Base-by-base conservation (phyloP, 2,329 filamentous ascomycete genomes). In the Diaporthe destruens region DNA sequence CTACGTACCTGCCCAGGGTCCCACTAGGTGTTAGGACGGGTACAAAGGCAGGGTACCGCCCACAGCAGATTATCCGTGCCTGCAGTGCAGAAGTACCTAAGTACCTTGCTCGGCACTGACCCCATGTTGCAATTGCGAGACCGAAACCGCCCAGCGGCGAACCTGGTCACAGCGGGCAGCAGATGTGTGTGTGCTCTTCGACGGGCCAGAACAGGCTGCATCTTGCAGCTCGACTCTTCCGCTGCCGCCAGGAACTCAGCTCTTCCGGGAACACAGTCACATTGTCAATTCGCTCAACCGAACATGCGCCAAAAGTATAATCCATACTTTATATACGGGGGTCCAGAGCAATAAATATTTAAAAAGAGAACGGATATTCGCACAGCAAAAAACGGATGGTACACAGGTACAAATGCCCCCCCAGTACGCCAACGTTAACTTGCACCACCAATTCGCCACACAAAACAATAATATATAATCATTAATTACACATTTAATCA, bases 81-180 rank as follows among this genome's bases (percentile, higher is more conserved):
- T 18, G 39, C 39, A 42, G 39, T 42, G 39, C 39, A 14, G 16
- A 12, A 20, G 29, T 29, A 29, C 29, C 29, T 29, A 29, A 5
- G 29, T 29, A 29, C 29, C 29, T 29, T 14, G 32, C 56, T 44
- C 39, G 42, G 59, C 59, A 49, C 61, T 51, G 61, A 65, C 61
- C 61, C 51, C 61, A 65, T 42, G 44, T 65, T 34, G 59, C 59
- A 65, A n/a, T 42, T 65, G 42, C 25, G 29, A 65, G 59, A 49
- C 42, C 59, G 42, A 65, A 6, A 25, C 44, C 8, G 23, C 23
- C 42, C 57, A 34, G 49, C 39, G 42, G 42, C 23, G 57, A 65
- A 65, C 59, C 18, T 63, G 42, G 42, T 63, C 59, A 36, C 25
- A 65, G 59, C 59, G 59, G 20, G 44, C 61, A n/a, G 42, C 44